Evolutionary conservation across 441 rosid species (phyloP), one percentile per base, ranked within the genome.

Genomic region (Gossypium davidsonii): DNA sequence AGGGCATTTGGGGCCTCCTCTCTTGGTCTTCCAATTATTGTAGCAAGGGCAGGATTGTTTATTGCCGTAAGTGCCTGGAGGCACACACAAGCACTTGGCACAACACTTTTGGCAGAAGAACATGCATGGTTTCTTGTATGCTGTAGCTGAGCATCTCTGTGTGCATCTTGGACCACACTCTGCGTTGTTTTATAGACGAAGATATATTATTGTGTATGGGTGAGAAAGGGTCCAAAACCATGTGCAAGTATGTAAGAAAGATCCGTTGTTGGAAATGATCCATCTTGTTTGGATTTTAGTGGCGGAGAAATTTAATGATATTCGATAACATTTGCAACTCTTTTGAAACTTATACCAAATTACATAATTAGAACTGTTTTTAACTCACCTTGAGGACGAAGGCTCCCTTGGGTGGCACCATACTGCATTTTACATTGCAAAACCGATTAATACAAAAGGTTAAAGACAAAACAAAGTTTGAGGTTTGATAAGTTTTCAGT

Each of bases 361-460:
- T 31, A 31, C 7, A 5, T 31, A 31, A 31, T 31, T 31, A 5
- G 37, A 31, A 31, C 37, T 31, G 37, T 5, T 31, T 31, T 28
- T 51, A 6, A 31, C 42, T 53, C 80, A 91, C 94, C 94, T 83
- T 88, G 89, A 12, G 96, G 94, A 59, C 75, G 85, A 74, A 91
- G 92, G 70, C 96, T 89, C 63, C 96, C 93, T 79, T 86, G 73
- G n/a, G 91, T 84, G 34, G 81, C 77, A 11, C 96, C 92, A 44
- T 82, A 4, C 93, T 91, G 70, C 70, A 20, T 20, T 42, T 39
- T 10, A 65, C 28, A 12, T 44, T 21, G 8, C 25, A 20, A 21
- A 20, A 65, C 12, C 34, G 44, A 15, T 65, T 67, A 66, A 17
- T 11, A 21, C 53, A 34, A 2, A 11, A 23, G 42, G 39, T 15